Evolutionary conservation across 148 eudicot species (phyloP), one percentile per base, ranked within the genome.

Genomic region (Talinum fruticosum): DNA sequence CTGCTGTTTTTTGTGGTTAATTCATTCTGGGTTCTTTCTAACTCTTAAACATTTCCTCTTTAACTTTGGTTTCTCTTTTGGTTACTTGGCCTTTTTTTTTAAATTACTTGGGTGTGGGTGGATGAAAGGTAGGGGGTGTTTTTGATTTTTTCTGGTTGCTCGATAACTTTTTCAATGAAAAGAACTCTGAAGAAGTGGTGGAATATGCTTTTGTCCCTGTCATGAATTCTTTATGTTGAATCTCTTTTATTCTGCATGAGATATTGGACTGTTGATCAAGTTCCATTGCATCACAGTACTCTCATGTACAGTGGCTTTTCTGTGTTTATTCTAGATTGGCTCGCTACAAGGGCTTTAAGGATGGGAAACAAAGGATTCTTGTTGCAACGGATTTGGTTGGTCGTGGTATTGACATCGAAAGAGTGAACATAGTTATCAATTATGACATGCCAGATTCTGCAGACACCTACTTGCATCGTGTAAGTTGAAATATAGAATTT

Each of bases 391-490:
- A 95, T 87, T 86, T 95, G 72, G 99, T 95, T 65, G 99, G 99
- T 26, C 87, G 99, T 75, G 99, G 99, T 75, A 95, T 95, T 41
- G 99, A 95, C 75, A 95, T 95, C 69, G 99, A 95, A 72, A 89
- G 97, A 51, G 99, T 95, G 8, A 95, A 95, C 85, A 92, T 95
- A 70, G 97, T 96, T 57, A 96, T 96, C 78, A 96, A 96, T 75
- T 93, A 93, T 76, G 99, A 96, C 79, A 96, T 96, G 97, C 99
- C 97, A 5, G 97, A 96, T 85, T 91, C 93, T 73, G 99, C 99
- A 0, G 99, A 96, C 78, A 96, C 99, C 4, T 96, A 96, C 76
- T 81, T 95, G 77, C 97, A 95, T 75, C 80, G 97, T 82, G 97
- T 95, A 79, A 0, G 87, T 65, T 57, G 18, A 16, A 59, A 6